phyloP scores from a whole-genome alignment of 352 stramenopile species.

The Pythium aquatile region DNA sequence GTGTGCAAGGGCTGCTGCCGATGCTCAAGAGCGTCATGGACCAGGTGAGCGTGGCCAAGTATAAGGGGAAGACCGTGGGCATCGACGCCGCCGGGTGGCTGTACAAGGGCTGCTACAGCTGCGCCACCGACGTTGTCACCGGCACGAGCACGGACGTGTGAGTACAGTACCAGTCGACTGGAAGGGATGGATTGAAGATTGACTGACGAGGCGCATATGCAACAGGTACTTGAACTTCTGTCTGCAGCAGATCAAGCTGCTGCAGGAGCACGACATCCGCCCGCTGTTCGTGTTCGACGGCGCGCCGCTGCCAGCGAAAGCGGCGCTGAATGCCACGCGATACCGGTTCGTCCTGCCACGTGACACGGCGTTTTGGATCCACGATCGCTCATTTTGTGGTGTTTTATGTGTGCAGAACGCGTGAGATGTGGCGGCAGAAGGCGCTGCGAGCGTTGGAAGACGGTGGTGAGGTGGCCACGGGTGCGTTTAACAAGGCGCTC shows the following conservation, averaged over 20 bases:
- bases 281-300: conserved; percentile 94
- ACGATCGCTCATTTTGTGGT: not conserved
- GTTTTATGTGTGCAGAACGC: conserved; percentile 9
- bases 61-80: conserved; percentile 64
- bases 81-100: conserved; percentile 82
- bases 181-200: not conserved
- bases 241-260: conserved; percentile 85
- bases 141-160: conserved; percentile 52
- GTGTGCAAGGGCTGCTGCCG: conserved; percentile 39
- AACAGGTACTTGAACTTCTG: conserved; percentile 84
- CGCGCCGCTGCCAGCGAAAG: conserved; percentile 88
- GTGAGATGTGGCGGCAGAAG: conserved; percentile 42
- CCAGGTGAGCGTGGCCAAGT: conserved; percentile 77
- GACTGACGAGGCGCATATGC: not conserved
- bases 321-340: conserved; percentile 46
- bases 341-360: conserved; percentile 33
- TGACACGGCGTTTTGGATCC: not conserved
- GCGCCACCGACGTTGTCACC: conserved; percentile 77
- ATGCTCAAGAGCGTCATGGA: conserved; percentile 79
- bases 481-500: conserved; percentile 50
- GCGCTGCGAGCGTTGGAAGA: conserved; percentile 31
- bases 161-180: not conserved
- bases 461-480: conserved; percentile 25
- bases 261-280: conserved; percentile 80
- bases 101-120: conserved; percentile 90